Evolutionary conservation across 2,329 filamentous ascomycete species (phyloP), one percentile per base, ranked within the genome.

Genomic region (Diplodia intermedia): DNA sequence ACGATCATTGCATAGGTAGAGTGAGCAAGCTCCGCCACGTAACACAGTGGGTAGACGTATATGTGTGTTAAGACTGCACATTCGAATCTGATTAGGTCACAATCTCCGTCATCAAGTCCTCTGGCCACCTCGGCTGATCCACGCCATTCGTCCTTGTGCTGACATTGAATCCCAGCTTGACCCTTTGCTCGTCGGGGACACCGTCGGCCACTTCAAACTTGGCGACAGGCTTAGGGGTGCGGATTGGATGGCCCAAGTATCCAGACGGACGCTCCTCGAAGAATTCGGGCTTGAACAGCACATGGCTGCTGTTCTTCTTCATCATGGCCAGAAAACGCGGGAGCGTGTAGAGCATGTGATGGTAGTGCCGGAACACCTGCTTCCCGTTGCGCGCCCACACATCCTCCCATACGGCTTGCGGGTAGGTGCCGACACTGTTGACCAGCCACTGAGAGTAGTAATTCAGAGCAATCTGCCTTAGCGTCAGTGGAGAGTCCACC

Each of bases 131-230:
- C 4, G 84, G 73, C 71, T 79, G 69, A 72, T 86, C 84, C 3
- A 82, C 75, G 1, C 84, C 84, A 73, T 86, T 86, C 8, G 78
- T 78, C 71, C 84, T 77, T 3, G 83, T 84, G 1, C 84, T 82
- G 20, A 86, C 77, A 69, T 84, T 82, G 71, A 79, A 86, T 36
- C 76, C 75, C 55, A 83, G 73, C 60, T 81, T 71, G 5, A 84
- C 79, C 36, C 75, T 72, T 7, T 76, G 75, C 26, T 76, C 72
- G 4, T 29, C 55, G 11, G 69, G 67, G 60, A 80, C 50, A 8
- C 50, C 53, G 8, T 55, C 31, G 7, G 8, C 53, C 8, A 33
- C 53, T 36, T 55, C 53, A 11, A n/a, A 55, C 53, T 6, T 18
- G 9, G 53, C 53, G 9, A 55, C 15, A 8, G 53, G 53, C 31